These are phyloP conservation scores for Ceratocystis colombiana DNA, from an alignment of 2,329 filamentous ascomycete genomes.

Conservation along the genomic window DNA sequence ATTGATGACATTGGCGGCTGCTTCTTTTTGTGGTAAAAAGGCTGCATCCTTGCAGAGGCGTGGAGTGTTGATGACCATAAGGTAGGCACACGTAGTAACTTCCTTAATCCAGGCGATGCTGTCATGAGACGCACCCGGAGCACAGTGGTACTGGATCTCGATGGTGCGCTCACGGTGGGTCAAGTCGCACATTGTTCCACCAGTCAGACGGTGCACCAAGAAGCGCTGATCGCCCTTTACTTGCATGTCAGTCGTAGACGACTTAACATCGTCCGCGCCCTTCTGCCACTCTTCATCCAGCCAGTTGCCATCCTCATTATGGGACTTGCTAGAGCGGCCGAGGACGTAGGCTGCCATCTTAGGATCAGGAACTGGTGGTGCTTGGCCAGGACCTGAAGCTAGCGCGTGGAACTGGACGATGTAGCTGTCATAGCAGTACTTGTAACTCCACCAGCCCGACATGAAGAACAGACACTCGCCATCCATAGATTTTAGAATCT, in stretches of 20 bases:
- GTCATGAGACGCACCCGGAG: conserved; percentile 60
- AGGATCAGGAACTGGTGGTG: conserved; percentile 68
- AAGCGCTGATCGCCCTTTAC: conserved; percentile 76
- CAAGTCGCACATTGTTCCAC: conserved; percentile 75
- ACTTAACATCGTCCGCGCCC: conserved; percentile 22
- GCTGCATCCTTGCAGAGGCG: conserved; percentile 79
- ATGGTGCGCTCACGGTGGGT: conserved; percentile 72
- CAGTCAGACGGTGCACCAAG: conserved; percentile 69
- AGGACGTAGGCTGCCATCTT: conserved; percentile 66
- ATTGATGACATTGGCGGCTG: conserved; percentile 63
- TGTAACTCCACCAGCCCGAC: conserved; percentile 92
- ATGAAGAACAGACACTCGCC: conserved; percentile 70
- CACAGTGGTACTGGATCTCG: conserved; percentile 73
- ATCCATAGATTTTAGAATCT: conserved; percentile 67
- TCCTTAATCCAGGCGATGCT: conserved; percentile 91
- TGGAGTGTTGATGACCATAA: conserved; percentile 87
- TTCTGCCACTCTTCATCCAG: conserved; percentile 30
- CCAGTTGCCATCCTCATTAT: conserved; percentile 28
- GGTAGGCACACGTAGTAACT: conserved; percentile 77
- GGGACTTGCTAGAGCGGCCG: conserved; percentile 40
- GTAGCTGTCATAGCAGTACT: conserved; percentile 80
- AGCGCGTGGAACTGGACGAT: conserved; percentile 86
- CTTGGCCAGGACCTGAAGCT: conserved; percentile 53
- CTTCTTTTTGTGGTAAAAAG: conserved; percentile 71
- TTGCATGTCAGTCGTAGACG: conserved; percentile 48